These are phyloP conservation scores for Aspergillus egyptiacus DNA, from an alignment of 495 filamentous ascomycete species.

Conservation along the genomic window DNA sequence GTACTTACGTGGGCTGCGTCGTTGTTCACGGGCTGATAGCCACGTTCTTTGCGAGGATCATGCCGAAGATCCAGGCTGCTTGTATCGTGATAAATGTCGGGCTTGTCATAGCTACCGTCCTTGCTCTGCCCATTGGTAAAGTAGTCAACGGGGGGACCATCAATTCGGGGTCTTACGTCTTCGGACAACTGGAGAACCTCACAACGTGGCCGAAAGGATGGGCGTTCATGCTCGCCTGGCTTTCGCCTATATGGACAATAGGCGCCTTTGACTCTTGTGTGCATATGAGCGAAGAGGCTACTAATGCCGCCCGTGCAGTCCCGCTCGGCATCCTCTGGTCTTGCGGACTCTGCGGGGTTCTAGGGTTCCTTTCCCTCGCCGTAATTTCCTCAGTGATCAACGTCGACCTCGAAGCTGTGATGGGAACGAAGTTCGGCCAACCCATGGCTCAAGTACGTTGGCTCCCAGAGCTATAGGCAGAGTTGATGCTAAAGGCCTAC, in stretches of 20 bases:
- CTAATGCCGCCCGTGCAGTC: conserved; percentile 56
- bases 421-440: conserved; percentile 33
- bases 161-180: conserved; percentile 37
- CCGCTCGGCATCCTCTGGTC: conserved; percentile 54
- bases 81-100: conserved; percentile 58
- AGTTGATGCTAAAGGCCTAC: background rate
- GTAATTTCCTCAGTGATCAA: conserved; percentile 36
- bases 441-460: conserved; percentile 39
- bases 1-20: conserved; percentile 54
- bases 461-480: background rate
- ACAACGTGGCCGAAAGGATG: conserved; percentile 57
- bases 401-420: conserved; percentile 27
- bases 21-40: conserved; percentile 54
- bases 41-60: conserved; percentile 50
- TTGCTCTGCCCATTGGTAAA: conserved; percentile 58
- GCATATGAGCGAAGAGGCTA: conserved; percentile 61
- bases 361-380: conserved; percentile 52
- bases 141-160: conserved; percentile 25
- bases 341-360: conserved; percentile 32
- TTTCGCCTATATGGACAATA: conserved; percentile 63
- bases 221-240: conserved; percentile 62
- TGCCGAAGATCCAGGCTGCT: conserved; percentile 59
- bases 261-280: conserved; percentile 51
- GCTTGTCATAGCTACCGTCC: conserved; percentile 56
- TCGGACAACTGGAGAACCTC: conserved; percentile 42